A percentile compares a stretch with the other conserved stretches of the same genome.
Conservation (phyloP, 768 basidiomycete species). For the Suillus cothurnatus region DNA sequence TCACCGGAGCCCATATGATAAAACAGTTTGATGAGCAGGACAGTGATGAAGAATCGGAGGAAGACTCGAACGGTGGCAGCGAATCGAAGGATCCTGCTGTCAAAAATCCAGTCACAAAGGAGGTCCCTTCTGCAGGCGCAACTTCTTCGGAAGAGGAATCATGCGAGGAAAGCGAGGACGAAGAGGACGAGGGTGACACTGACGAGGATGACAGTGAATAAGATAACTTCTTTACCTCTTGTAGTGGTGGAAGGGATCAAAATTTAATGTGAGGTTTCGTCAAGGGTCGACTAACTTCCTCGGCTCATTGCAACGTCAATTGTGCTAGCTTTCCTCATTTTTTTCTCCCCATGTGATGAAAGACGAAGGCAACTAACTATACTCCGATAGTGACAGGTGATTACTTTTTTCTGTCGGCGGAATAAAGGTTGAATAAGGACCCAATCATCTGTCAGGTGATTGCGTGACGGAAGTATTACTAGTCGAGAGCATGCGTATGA, state of each 20-base stretch:
- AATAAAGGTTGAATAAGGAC: neutral
- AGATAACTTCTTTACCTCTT: neutral
- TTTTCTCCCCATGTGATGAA: neutral
- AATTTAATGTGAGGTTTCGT: conserved; percentile 11
- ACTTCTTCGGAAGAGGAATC: conserved; percentile 19
- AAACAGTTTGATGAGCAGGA: conserved; percentile 82
- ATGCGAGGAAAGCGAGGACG: conserved; percentile 22
- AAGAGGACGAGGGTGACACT: conserved; percentile 11
- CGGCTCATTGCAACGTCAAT: neutral
- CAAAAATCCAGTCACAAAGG: conserved; percentile 1
- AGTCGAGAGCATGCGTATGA: neutral
- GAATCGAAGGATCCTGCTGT: conserved; percentile 15
- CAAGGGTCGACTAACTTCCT: neutral
- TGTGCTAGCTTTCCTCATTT: no score
- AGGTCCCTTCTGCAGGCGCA: neutral
- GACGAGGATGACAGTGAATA: conserved; percentile 16
- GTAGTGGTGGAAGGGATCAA: conserved; percentile 10
- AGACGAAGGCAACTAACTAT: neutral
- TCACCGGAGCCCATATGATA: conserved; percentile 72
- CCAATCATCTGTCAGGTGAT: no score
- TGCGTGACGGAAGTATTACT: neutral
- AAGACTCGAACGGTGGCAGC: conserved; percentile 24
- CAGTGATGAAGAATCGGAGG: conserved; percentile 47
- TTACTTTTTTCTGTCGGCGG: neutral
- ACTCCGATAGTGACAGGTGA: neutral